Evolutionary conservation across 352 stramenopile species (phyloP).

Genomic region (Saprolegnia parasitica): DNA sequence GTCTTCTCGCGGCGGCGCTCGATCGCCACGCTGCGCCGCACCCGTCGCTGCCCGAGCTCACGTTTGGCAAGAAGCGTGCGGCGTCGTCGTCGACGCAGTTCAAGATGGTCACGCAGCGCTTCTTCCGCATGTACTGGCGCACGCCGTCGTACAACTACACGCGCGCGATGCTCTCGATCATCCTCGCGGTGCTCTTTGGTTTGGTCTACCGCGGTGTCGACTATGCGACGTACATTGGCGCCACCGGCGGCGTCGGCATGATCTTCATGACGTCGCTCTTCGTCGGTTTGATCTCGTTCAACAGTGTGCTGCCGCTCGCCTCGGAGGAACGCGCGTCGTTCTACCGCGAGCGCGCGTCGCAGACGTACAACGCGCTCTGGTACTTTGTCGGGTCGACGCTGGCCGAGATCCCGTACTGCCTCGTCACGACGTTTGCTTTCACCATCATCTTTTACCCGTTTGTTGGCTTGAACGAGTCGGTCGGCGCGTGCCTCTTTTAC

Average conservation of each 20-base stretch:
- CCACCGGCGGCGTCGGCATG: conserved; percentile 39
- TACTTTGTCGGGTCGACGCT: conserved; percentile 79
- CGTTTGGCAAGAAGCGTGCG: conserved; percentile 40
- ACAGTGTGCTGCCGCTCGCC: conserved; percentile 76
- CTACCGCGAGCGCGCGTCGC: conserved; percentile 87
- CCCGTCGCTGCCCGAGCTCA: conserved; percentile 34
- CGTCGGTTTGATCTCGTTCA: conserved; percentile 69
- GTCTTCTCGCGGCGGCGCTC: conserved; percentile 40
- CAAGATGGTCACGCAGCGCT: conserved; percentile 49
- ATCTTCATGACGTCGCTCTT: conserved; percentile 82
- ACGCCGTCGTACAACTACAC: conserved; percentile 82
- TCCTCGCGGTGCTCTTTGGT: conserved; percentile 73
- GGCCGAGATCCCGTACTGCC: conserved; percentile 68
- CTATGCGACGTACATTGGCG: conserved; percentile 43
- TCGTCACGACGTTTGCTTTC: conserved; percentile 39
- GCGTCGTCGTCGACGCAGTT: conserved; percentile 37
- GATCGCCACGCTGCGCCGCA: conserved; percentile 33
- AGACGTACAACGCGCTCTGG: conserved; percentile 85
- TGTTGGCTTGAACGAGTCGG: conserved; percentile 38
- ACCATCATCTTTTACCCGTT: conserved; percentile 50
- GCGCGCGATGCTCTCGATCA: conserved; percentile 56
- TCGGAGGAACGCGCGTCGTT: conserved; percentile 83
- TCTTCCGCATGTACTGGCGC: conserved; percentile 79
- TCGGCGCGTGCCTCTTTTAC: conserved; percentile 45
- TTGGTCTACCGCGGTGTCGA: conserved; percentile 62